Evolutionary conservation across 129 eudicot genomes (phyloP).

Genomic region (sunflower (Helianthus annuus)): DNA sequence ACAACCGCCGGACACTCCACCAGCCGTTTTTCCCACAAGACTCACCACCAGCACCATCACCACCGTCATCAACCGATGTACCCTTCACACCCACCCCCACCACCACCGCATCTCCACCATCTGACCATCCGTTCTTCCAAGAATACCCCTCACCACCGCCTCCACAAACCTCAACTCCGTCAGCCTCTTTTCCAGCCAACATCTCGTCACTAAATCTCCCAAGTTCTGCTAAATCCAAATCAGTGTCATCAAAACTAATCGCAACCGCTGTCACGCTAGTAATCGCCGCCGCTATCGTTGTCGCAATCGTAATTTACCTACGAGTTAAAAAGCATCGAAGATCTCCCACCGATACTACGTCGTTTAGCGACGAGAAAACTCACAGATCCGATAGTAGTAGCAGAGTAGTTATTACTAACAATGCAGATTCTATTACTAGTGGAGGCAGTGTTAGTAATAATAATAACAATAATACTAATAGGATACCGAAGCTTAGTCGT

Average conservation of each 20-base stretch:
- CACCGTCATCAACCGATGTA: slow-evolving; percentile 23
- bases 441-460: neutral
- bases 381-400: slow-evolving; percentile 45
- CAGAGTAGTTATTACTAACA: slow-evolving; percentile 17
- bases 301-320: slow-evolving; percentile 41
- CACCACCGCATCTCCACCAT: slow-evolving; percentile 34
- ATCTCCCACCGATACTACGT: slow-evolving; percentile 7
- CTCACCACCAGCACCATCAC: slow-evolving; percentile 29
- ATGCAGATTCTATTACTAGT: neutral
- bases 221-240: slow-evolving; percentile 46
- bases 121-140: slow-evolving; percentile 47
- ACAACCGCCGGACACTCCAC: slow-evolving; percentile 45
- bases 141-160: slow-evolving; percentile 36
- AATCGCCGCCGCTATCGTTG: slow-evolving; percentile 53
- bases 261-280: slow-evolving; percentile 57
- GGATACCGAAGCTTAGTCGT: slow-evolving; percentile 46
- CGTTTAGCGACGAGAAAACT: slow-evolving; percentile 36
- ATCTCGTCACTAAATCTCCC: slow-evolving; percentile 62
- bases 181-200: slow-evolving; percentile 74
- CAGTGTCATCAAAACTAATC: slow-evolving; percentile 57
- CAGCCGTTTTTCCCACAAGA: slow-evolving; percentile 68
- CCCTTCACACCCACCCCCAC: slow-evolving; percentile 44
- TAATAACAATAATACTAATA: slow-evolving; percentile 3
- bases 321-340: slow-evolving; percentile 36
- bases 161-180: slow-evolving; percentile 32